Percentiles rank a stretch among this genome's conserved stretches.
These are phyloP conservation scores for Herpetomonas tarakana DNA, from an alignment of 208 protist species.

Conservation along the genomic window DNA sequence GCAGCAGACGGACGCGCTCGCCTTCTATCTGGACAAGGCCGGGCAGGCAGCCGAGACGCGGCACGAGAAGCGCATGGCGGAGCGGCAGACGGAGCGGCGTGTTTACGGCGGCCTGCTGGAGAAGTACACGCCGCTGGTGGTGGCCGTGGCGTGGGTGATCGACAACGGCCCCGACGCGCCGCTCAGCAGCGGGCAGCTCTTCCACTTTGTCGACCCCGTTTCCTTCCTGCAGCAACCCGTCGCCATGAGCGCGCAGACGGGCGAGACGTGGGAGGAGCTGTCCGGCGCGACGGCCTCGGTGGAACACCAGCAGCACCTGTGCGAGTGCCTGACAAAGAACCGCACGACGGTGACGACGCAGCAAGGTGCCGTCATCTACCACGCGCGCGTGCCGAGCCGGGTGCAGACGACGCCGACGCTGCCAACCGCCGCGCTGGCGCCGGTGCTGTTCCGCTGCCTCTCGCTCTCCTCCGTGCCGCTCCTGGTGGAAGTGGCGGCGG, in stretches of 20 bases:
- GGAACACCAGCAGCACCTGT: conserved; percentile 49
- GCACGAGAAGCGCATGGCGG: conserved; percentile 10
- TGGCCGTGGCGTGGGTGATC: conserved; percentile 61
- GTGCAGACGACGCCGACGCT: conserved; percentile 20
- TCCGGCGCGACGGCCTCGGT: conserved; percentile 20
- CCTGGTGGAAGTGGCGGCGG: conserved; percentile 49
- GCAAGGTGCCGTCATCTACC: conserved; percentile 43
- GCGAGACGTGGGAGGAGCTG: conserved; percentile 14
- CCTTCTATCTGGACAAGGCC: conserved; percentile 75
- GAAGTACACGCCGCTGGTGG: conserved; percentile 64
- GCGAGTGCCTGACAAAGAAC: conserved; percentile 34
- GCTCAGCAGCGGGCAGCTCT: conserved; percentile 45
- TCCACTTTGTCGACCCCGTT: conserved; percentile 71
- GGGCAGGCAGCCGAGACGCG: conserved; percentile 14
- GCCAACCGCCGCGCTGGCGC: conserved; percentile 31
- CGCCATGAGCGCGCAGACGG: conserved; percentile 15
- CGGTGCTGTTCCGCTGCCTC: conserved; percentile 59
- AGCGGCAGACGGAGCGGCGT: conserved; percentile 25
- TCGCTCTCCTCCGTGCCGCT: conserved; percentile 58
- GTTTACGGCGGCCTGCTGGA: conserved; percentile 41
- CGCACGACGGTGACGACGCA: conserved; percentile 38
- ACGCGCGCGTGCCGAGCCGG: conserved; percentile 12
- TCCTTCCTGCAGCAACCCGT: conserved; percentile 27
- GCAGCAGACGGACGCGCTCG: conserved; percentile 18
- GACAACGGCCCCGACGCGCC: conserved; percentile 8